Conservation (phyloP, 441 rosid genomes). For the Corymbia citriodora region DNA sequence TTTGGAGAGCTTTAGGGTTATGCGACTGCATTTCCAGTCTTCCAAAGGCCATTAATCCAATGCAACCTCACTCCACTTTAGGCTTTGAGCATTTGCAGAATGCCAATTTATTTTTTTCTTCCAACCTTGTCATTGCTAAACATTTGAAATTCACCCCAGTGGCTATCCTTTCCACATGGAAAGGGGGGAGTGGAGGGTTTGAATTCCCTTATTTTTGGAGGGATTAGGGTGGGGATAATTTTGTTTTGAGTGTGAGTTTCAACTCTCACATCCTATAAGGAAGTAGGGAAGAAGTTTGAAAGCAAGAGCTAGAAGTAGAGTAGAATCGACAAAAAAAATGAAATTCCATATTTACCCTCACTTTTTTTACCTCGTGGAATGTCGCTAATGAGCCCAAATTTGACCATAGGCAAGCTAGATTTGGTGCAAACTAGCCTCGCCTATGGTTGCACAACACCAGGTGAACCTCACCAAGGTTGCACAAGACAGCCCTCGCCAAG, state of each 20-base stretch:
- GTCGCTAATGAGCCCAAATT: background rate
- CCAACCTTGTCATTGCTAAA: background rate
- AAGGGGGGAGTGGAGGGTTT: no score
- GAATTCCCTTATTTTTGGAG: no score
- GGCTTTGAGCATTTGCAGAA: accelerated
- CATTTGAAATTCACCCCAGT: background rate
- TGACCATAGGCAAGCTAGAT: accelerated
- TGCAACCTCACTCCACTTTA: background rate
- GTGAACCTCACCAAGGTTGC: accelerated
- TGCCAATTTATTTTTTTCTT: background rate
- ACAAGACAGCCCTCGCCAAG: accelerated
- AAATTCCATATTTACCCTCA: background rate
- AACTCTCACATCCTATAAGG: no score
- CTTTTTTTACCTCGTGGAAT: accelerated
- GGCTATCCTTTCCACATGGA: no score
- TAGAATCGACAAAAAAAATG: no score
- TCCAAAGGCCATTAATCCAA: background rate
- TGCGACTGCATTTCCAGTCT: background rate
- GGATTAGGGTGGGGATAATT: no score
- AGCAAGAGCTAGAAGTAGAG: no score
- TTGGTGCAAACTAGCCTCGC: background rate
- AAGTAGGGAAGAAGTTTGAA: no score
- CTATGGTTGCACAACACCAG: background rate
- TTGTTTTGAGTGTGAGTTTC: no score
- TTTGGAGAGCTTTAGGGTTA: background rate